Evolutionary conservation across 257 asterid genomes (phyloP), one percentile per base, ranked within the genome.

Genomic region (Salvia splendens): DNA sequence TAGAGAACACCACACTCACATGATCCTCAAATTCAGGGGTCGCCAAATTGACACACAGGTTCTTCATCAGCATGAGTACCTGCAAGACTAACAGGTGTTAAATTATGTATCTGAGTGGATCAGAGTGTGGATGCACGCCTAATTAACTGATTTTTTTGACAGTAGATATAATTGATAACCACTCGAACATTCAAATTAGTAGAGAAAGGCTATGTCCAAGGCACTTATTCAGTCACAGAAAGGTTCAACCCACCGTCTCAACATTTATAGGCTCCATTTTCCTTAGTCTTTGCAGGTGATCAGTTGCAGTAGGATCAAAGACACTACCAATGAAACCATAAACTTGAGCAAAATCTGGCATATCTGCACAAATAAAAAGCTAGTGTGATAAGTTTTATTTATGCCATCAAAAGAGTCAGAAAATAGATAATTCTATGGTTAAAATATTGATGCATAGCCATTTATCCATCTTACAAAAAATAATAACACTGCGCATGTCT

Each of bases 1-100:
- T 2, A n/a, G 46, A 57, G 40, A 64, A 41, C 8, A 24, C 1
- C 1, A 7, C 38, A 82, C 96, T 89, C 78, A 87, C 95, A 71
- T 89, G 88, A 75, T 82, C 83, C 85, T 92, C 89, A 58, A 87
- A 92, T 61, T 89, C 96, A 8, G 96, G 95, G 84, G 82, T 87
- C 76, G 60, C 64, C 72, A 92, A 79, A 75, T 92, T 92, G 79
- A 51, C 77, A 3, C 91, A 76, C 0, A 92, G 96, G 81, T 92
- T 92, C 78, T 77, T 83, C 96, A 89, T 89, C 91, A 92, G 60
- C 92, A 79, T 76, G 75, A 87, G 42, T 50, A 79, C 88, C 96
- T 92, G 87, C 53, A 48, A 48, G 53, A 48, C 15, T 1, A 15
- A 7, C 5, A 50, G 56, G 3, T 8, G 12, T 49, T 49, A 16